These are phyloP conservation scores for Arthrobotrys conoides DNA, from an alignment of 2,329 filamentous ascomycete genomes.

Conservation along the genomic window DNA sequence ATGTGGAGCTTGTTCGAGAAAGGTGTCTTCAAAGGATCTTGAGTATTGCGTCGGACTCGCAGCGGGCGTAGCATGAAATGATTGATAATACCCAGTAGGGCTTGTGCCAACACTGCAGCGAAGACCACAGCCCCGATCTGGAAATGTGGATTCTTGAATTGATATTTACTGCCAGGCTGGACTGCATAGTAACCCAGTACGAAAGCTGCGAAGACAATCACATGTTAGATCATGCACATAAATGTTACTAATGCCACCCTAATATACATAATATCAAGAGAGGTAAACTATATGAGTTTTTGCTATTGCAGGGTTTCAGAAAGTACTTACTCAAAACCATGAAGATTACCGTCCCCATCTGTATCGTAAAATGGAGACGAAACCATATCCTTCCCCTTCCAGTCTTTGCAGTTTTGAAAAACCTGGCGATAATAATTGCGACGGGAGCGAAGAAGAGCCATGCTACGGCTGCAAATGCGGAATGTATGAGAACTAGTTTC, in stretches of 20 bases:
- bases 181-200: conserved; percentile 52
- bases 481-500: conserved; percentile 39
- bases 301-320: conserved; percentile 8
- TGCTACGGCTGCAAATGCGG: conserved; percentile 42
- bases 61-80: conserved; percentile 46
- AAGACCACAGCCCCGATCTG: conserved; percentile 50
- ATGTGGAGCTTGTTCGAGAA: conserved; percentile 54
- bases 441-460: conserved; percentile 45
- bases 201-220: conserved; percentile 36
- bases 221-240: conserved; percentile 15
- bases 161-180: conserved; percentile 45
- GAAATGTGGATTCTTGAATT: conserved; percentile 55
- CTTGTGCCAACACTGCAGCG: conserved; percentile 43
- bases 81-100: conserved; percentile 42
- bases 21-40: conserved; percentile 50
- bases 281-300: neutral
- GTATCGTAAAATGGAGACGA: conserved; percentile 47
- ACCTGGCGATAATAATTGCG: conserved; percentile 50
- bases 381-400: conserved; percentile 53
- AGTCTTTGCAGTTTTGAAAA: conserved; percentile 39
- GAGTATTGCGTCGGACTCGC: conserved; percentile 22
- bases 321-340: conserved; percentile 56
- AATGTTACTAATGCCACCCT: conserved; percentile 1
- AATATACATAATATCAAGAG: too few relatives aligned
- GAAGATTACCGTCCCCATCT: conserved; percentile 39